Percentiles rank a stretch among this genome's conserved stretches.
These are phyloP conservation scores for Populus nigra DNA, from an alignment of 345 rosid species.

Conservation along the genomic window DNA sequence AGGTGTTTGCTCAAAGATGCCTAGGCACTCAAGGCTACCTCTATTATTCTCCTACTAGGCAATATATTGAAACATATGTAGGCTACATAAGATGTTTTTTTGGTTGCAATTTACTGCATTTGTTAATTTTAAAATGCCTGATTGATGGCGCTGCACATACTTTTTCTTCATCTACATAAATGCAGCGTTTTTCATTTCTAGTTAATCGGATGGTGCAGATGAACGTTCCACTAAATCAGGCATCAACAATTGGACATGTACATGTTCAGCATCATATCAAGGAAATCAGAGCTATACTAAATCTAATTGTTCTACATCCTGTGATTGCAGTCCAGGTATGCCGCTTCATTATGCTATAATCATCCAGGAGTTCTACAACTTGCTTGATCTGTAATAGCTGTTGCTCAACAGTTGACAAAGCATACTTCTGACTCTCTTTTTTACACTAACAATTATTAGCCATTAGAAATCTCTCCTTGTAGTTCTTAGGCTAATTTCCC, in stretches of 20 bases:
- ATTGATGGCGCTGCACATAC: neutral
- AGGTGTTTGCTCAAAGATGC: constrained; percentile 7
- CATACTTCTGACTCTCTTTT: neutral
- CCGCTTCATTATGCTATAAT: constrained; percentile 7
- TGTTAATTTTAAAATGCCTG: neutral
- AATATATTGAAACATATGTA: neutral
- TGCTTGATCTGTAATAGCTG: neutral
- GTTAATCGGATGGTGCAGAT: constrained; percentile 34
- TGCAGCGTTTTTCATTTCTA: neutral
- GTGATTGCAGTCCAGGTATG: constrained; percentile 79
- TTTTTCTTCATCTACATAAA: constrained; percentile 1
- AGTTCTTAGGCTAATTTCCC: too few species aligned
- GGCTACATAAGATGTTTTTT: constrained; percentile 2
- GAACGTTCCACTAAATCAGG: constrained; percentile 46
- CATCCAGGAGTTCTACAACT: neutral
- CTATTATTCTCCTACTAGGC: neutral
- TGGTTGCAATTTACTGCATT: neutral
- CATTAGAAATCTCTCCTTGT: neutral
- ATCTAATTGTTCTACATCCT: constrained; percentile 75
- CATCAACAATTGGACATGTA: constrained; percentile 62
- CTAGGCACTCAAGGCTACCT: neutral
- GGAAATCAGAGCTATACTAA: constrained; percentile 45
- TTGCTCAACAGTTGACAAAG: neutral
- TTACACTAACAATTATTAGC: neutral
- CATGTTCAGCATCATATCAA: constrained; percentile 47